A percentile compares a stretch with the other conserved stretches of the same genome.
These are phyloP conservation scores for Colletotrichum cuscutae DNA, from an alignment of 2,329 filamentous ascomycete species.

Conservation along the genomic window DNA sequence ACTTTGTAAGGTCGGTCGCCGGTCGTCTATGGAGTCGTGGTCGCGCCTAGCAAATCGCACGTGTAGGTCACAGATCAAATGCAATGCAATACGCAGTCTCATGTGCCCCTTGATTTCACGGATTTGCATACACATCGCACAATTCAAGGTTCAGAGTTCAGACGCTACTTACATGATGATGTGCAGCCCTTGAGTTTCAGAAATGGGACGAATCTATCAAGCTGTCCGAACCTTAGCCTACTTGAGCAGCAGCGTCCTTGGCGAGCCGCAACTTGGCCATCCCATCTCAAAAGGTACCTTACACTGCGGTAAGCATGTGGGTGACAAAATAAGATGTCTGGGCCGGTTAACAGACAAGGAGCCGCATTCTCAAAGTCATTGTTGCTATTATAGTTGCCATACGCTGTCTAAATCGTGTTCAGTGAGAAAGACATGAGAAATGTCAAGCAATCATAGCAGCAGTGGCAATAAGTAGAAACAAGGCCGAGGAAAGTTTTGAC, in stretches of 20 bases:
- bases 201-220: conserved; percentile 27
- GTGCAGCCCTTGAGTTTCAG: conserved; percentile 32
- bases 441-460: no score
- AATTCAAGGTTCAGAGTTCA: conserved; percentile 26
- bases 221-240: conserved; percentile 19
- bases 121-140: conserved; percentile 3
- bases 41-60: not conserved
- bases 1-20: not conserved
- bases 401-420: no score
- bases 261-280: not conserved
- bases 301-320: not conserved
- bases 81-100: not conserved
- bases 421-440: no score
- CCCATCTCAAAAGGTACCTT: not conserved
- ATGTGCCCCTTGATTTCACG: not conserved
- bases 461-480: no score
- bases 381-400: no score
- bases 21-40: not conserved
- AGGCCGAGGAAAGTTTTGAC: no score
- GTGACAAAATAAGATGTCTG: no score
- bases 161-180: conserved; percentile 33
- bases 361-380: no score
- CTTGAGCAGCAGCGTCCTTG: conserved; percentile 1
- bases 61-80: not conserved
- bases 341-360: no score